Conservation (phyloP, 139 green algal species). For the Tetradesmus lagerheimii region DNA sequence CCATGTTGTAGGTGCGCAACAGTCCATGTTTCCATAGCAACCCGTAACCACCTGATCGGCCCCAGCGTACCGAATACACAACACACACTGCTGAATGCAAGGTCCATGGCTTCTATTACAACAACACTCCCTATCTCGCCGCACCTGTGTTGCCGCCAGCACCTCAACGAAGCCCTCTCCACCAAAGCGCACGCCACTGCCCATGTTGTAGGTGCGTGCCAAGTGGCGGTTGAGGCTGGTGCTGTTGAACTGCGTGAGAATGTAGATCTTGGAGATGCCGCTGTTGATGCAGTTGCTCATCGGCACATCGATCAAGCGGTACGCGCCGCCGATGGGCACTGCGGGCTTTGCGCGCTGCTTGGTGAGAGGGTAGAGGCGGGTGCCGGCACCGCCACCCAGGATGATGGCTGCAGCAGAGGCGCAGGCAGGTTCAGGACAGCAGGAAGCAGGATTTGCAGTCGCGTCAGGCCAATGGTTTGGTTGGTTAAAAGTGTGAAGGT, state of each 20-base stretch:
- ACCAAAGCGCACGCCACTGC: constrained; percentile 86
- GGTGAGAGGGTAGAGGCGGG: constrained; percentile 94
- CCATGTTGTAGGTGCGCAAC: constrained; percentile 97
- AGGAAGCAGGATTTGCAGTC: too few relatives aligned
- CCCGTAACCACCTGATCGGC: too few relatives aligned
- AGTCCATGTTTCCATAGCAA: too few relatives aligned
- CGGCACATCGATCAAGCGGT: constrained; percentile 99
- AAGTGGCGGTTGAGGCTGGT: constrained; percentile 99
- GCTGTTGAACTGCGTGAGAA: constrained; percentile 97
- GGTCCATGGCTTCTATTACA: too few relatives aligned
- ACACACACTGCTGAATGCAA: too few relatives aligned
- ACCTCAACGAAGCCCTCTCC: constrained; percentile 96
- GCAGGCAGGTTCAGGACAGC: too few relatives aligned
- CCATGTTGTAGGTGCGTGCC: constrained; percentile 97
- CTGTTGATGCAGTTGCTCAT: constrained; percentile 99
- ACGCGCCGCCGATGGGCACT: constrained; percentile 98
- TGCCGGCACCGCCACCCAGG: constrained; percentile 91
- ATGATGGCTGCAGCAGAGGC: constrained; percentile 83
- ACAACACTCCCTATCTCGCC: neutral
- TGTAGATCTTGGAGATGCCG: constrained; percentile 99
- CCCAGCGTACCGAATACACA: too few relatives aligned
- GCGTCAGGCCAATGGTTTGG: too few relatives aligned
- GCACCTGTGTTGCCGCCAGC: constrained; percentile 89
- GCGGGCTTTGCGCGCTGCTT: constrained; percentile 95
- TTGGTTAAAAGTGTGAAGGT: too few relatives aligned